Percentiles rank a stretch among this genome's conserved stretches.
These are phyloP conservation scores for Kitagawia praeruptora DNA, from an alignment of 129 eudicot genomes.

Conservation along the genomic window DNA sequence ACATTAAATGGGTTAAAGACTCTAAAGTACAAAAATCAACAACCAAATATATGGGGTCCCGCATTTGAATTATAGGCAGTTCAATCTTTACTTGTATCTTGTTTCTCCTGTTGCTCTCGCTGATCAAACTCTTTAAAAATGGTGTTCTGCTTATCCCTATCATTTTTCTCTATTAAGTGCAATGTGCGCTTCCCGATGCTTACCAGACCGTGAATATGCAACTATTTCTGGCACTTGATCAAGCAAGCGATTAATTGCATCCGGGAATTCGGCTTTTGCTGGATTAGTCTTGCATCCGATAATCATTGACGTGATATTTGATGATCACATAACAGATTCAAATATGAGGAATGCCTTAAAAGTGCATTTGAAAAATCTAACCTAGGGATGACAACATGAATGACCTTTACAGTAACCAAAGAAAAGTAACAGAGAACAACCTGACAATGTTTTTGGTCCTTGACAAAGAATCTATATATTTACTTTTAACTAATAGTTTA, in stretches of 20 bases:
- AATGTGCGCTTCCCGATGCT: not conserved
- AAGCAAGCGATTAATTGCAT: slow-evolving; percentile 52
- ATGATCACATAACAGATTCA: not conserved
- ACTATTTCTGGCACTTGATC: slow-evolving; percentile 63
- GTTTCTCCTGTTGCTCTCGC: not conserved
- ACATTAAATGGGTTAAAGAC: not conserved
- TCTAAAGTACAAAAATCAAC: not conserved
- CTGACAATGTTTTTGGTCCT: not conserved
- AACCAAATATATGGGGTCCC: no score
- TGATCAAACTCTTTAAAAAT: no score
- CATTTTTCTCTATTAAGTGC: not conserved
- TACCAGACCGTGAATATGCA: slow-evolving; percentile 37
- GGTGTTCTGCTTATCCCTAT: no score
- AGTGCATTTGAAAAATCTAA: not conserved
- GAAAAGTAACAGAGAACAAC: not conserved
- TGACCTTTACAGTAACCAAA: not conserved
- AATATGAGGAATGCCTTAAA: not conserved
- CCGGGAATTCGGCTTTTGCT: slow-evolving; percentile 65
- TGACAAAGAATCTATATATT: not conserved
- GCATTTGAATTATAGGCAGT: no score
- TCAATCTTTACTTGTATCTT: not conserved
- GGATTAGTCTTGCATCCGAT: slow-evolving; percentile 79
- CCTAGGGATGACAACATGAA: not conserved
- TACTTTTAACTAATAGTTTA: not conserved
- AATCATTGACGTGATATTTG: slow-evolving; percentile 40